Base-by-base conservation (phyloP, 768 basidiomycete genomes). In the Daedaleopsis sinensis region DNA sequence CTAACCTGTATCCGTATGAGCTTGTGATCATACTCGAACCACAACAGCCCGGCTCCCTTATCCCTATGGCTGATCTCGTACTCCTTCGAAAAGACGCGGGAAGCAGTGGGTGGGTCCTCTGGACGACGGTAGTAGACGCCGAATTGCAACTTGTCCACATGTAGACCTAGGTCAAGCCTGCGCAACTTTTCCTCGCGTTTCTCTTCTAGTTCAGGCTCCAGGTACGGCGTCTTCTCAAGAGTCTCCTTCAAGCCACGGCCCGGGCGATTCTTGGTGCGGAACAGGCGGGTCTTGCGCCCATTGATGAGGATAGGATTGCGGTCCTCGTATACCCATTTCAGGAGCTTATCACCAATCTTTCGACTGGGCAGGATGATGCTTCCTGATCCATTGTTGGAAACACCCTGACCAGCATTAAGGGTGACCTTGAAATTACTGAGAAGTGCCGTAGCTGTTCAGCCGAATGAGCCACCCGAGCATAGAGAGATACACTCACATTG, bases 21-120 rank as follows among this genome's bases (percentile, higher is more conserved):
- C 73, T 87, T 90, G 66, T 89, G 82, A 32, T 86, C 85, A 65
- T 90, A 91, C 57, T 88, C 83, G 37, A 93, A 84, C 36, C 76
- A 71, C 19, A 92, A 70, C 70, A 82, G 80, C 0, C 81, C 88
- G 36, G 80, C 77, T 38, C 83, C 79, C 12, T 65, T 64, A 46
- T 77, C 63, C 9, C 67, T 62, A 43, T 83, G 86, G 44, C 83
- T 75, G 43, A 79, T 73, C 57, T 89, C 83, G 82, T 85, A 91
- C 72, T 93, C 92, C 5, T 86, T 74, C 0, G 90, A 92, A 70
- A 89, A 93, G 2, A 60, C 67, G 2, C 67, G 71, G 11, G 63
- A 60, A 55, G 55, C 70, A 68, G 42, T 61, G 19, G 59, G 64
- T 57, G 42, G 58, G 37, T 59, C 58, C 50, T 61, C 49, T 15